These are phyloP conservation scores for Ricinus communis DNA, from an alignment of 345 rosid genomes.

Conservation along the genomic window DNA sequence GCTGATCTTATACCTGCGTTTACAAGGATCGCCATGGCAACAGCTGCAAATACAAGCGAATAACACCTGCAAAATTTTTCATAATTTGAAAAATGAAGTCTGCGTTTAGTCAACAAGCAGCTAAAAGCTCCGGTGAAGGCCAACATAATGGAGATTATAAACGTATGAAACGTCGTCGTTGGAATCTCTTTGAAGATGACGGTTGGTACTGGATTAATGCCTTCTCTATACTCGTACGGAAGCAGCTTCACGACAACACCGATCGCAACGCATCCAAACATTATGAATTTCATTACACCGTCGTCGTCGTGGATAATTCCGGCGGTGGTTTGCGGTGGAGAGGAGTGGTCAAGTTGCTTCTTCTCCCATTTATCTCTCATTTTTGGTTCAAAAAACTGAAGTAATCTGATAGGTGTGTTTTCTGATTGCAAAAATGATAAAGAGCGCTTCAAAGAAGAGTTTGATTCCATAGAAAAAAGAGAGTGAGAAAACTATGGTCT, in stretches of 20 bases:
- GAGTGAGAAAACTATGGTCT: no score
- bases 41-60: background rate
- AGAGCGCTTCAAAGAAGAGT: no score
- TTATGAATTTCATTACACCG: background rate
- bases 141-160: constrained; percentile 7
- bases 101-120: background rate
- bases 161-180: background rate
- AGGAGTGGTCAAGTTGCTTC: background rate
- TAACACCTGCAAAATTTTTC: constrained; percentile 3
- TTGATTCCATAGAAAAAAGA: no score
- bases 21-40: background rate
- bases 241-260: background rate
- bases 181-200: constrained; percentile 4
- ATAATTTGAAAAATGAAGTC: background rate
- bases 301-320: background rate
- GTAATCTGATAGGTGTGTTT: no score
- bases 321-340: background rate
- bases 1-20: background rate
- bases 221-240: no score
- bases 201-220: background rate
- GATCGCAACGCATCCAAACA: background rate
- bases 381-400: background rate
- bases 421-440: background rate
- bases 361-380: background rate
- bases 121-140: constrained; percentile 12